Conservation (phyloP, 2,329 filamentous ascomycete species). For the Byssoonygena ceratinophila region DNA sequence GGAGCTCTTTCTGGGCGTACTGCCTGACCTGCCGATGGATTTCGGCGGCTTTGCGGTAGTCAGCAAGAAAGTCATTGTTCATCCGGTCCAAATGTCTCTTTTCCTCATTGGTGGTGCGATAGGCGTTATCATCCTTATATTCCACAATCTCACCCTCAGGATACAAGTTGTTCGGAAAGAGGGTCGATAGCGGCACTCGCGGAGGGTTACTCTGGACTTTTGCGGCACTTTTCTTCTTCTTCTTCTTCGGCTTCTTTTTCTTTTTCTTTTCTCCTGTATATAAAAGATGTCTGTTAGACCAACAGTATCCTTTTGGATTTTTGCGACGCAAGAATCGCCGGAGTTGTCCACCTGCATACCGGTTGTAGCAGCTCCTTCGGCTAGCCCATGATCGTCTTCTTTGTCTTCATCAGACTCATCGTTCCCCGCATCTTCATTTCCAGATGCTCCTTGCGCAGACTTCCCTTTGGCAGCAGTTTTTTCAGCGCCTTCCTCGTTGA, state of each 20-base stretch:
- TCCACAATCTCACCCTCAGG: slow-evolving; percentile 69
- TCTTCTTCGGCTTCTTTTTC: slow-evolving; percentile 71
- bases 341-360: no score
- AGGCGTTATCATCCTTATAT: slow-evolving; percentile 65
- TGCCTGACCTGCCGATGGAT: slow-evolving; percentile 79
- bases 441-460: slow-evolving; percentile 27
- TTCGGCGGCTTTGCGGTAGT: slow-evolving; percentile 78
- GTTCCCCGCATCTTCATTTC: slow-evolving; percentile 41
- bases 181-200: slow-evolving; percentile 58
- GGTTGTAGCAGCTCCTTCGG: slow-evolving; percentile 31
- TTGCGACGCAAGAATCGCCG: no score
- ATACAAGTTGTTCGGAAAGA: slow-evolving; percentile 63
- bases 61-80: slow-evolving; percentile 65
- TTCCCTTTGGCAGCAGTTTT: slow-evolving; percentile 20
- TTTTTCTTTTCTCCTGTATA: slow-evolving; percentile 59
- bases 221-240: slow-evolving; percentile 52
- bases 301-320: no score
- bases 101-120: slow-evolving; percentile 72
- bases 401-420: slow-evolving; percentile 47
- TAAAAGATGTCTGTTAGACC: not conserved
- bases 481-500: slow-evolving; percentile 32
- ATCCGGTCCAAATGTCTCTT: slow-evolving; percentile 72
- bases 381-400: slow-evolving; percentile 37
- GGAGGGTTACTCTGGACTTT: slow-evolving; percentile 69
- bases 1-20: slow-evolving; percentile 62